A percentile compares a stretch with the other conserved stretches of the same genome.
Conservation (phyloP, 192 early-diverging fungal genomes). For the Thamnidium elegans region DNA sequence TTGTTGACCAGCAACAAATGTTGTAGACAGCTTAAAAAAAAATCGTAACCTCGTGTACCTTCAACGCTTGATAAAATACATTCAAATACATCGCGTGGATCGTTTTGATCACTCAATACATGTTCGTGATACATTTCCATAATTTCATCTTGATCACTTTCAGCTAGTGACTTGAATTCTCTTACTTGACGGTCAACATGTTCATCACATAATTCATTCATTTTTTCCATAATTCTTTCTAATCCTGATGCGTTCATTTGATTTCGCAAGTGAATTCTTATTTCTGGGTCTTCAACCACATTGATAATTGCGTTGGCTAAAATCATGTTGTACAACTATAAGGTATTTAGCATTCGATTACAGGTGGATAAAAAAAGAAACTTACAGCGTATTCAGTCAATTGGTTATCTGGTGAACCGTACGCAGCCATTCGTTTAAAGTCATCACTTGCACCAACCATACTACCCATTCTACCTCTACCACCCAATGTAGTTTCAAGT, state of each 20-base stretch:
- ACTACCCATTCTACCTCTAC: conserved; percentile 76
- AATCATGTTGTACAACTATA: conserved; percentile 69
- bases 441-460: conserved; percentile 75
- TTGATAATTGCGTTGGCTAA: conserved; percentile 74
- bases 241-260: conserved; percentile 71
- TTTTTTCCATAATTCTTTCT: conserved; percentile 58
- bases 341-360: neutral
- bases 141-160: conserved; percentile 56
- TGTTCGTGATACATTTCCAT: conserved; percentile 63
- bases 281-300: conserved; percentile 72
- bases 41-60: conserved; percentile 66
- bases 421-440: conserved; percentile 56
- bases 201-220: conserved; percentile 49
- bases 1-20: conserved; percentile 65
- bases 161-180: conserved; percentile 27
- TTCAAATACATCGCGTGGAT: conserved; percentile 74
- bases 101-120: conserved; percentile 72
- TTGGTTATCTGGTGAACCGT: conserved; percentile 60
- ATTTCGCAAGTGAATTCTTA: conserved; percentile 70
- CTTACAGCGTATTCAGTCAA: conserved; percentile 68
- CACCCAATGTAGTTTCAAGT: conserved; percentile 65
- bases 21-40: conserved; percentile 73
- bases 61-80: conserved; percentile 68
- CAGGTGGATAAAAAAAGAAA: neutral
- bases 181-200: conserved; percentile 37